Conservation (phyloP, 2,329 filamentous ascomycete genomes). For the Colletotrichum scovillei region DNA sequence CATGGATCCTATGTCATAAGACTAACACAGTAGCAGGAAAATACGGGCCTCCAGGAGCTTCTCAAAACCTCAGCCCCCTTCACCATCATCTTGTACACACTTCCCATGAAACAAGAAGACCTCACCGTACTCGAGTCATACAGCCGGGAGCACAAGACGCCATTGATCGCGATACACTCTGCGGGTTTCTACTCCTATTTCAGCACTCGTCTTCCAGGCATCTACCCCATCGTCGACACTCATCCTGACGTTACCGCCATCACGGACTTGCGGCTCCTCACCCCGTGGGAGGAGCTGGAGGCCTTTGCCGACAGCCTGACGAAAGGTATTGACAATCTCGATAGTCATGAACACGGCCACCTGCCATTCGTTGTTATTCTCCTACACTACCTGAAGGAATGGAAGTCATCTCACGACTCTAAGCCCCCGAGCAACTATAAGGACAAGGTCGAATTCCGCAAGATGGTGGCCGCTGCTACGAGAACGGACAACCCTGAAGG, state of each 20-base stretch:
- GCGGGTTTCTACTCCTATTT: conserved; percentile 93
- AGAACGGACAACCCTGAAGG: conserved; percentile 83
- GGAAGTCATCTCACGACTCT: conserved; percentile 79
- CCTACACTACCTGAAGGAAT: conserved; percentile 83
- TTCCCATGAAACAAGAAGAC: conserved; percentile 58
- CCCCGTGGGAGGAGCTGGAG: conserved; percentile 85
- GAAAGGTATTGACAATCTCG: conserved; percentile 74
- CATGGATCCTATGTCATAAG: neutral
- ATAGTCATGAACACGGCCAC: conserved; percentile 88
- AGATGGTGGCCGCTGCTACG: conserved; percentile 73
- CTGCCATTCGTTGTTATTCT: conserved; percentile 88
- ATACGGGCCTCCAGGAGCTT: conserved; percentile 52
- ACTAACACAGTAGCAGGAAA: conserved; percentile 37
- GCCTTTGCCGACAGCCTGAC: conserved; percentile 76
- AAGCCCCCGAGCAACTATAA: conserved; percentile 78
- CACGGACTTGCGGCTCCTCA: conserved; percentile 84
- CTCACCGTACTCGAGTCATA: conserved; percentile 60
- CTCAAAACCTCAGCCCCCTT: conserved; percentile 56
- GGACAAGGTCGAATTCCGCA: conserved; percentile 87
- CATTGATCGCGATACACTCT: conserved; percentile 87
- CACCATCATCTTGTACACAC: conserved; percentile 66
- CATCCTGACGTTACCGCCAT: conserved; percentile 90
- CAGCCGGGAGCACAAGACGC: conserved; percentile 69
- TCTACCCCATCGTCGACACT: conserved; percentile 93
- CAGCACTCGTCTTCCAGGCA: conserved; percentile 79